A percentile compares a stretch with the other conserved stretches of the same genome.
Conservation (phyloP, 1,139 yeast species). For the Pichia sp. region DNA sequence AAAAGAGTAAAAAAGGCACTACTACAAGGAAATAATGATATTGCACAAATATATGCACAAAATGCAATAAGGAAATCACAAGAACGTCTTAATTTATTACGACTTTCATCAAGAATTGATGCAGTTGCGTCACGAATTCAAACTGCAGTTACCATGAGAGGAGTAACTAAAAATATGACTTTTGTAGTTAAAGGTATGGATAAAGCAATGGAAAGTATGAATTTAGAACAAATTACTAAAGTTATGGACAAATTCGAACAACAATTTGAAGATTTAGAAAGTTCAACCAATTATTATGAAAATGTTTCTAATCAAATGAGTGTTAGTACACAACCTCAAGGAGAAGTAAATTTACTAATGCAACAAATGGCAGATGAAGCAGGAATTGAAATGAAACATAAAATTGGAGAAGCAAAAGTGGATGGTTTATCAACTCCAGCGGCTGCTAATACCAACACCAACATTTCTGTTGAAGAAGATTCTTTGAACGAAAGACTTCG, state of each 20-base stretch:
- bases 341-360: slow-evolving; percentile 87
- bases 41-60: slow-evolving; percentile 90
- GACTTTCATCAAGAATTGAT: slow-evolving; percentile 85
- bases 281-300: slow-evolving; percentile 89
- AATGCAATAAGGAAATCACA: slow-evolving; percentile 90
- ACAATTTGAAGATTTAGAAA: slow-evolving; percentile 95
- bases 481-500: slow-evolving; percentile 78
- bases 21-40: slow-evolving; percentile 81
- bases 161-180: slow-evolving; percentile 91
- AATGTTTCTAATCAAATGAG: slow-evolving; percentile 82
- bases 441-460: slow-evolving; percentile 2
- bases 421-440: slow-evolving; percentile 34
- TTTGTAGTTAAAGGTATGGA: slow-evolving; percentile 95
- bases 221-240: slow-evolving; percentile 80
- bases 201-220: slow-evolving; percentile 91
- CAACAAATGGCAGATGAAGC: slow-evolving; percentile 97
- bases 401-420: slow-evolving; percentile 32
- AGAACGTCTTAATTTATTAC: slow-evolving; percentile 74
- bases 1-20: slow-evolving; percentile 86
- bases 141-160: slow-evolving; percentile 95
- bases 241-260: slow-evolving; percentile 96
- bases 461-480: slow-evolving; percentile 56
- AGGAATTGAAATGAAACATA: slow-evolving; percentile 87
- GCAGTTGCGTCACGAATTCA: slow-evolving; percentile 95
- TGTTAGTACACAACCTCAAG: slow-evolving; percentile 89